phyloP scores from a whole-genome alignment of 495 filamentous ascomycete species.

The Tuber microsphaerosporum region DNA sequence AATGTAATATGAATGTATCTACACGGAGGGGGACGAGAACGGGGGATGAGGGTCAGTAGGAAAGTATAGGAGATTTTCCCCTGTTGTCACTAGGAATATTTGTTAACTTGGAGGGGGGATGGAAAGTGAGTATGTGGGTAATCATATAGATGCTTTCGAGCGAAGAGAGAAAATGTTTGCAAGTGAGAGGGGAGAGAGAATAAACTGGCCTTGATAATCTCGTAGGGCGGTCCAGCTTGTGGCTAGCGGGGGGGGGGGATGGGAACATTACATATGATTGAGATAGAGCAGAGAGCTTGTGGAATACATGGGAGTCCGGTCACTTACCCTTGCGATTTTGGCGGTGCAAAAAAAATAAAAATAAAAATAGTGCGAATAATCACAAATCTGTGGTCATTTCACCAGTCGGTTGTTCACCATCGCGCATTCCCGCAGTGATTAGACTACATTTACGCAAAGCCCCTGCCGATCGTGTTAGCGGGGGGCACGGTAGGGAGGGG shows the following conservation, averaged over 20 bases:
- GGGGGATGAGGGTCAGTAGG: neutral
- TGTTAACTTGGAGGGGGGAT: neutral
- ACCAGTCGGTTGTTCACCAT: slow-evolving; percentile 1
- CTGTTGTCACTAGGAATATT: neutral
- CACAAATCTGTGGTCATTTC: neutral
- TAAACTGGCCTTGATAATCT: neutral
- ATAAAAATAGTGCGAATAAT: neutral
- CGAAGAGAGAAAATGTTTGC: neutral
- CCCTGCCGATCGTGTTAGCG: neutral
- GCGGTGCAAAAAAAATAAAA: neutral
- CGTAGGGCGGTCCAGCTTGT: neutral
- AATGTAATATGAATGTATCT: slow-evolving; percentile 1
- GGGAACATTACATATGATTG: neutral
- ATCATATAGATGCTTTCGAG: neutral
- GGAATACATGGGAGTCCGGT: neutral
- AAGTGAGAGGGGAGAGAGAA: neutral
- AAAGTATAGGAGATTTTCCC: neutral
- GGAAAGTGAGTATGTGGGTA: neutral
- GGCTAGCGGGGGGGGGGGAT: neutral
- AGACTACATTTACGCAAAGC: neutral
- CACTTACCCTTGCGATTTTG: neutral
- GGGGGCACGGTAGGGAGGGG: neutral
- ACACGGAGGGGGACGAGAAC: neutral
- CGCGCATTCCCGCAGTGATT: neutral
- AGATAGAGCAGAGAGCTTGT: neutral